phyloP scores from a whole-genome alignment of 495 filamentous ascomycete species.

The Xylaria cubensis region DNA sequence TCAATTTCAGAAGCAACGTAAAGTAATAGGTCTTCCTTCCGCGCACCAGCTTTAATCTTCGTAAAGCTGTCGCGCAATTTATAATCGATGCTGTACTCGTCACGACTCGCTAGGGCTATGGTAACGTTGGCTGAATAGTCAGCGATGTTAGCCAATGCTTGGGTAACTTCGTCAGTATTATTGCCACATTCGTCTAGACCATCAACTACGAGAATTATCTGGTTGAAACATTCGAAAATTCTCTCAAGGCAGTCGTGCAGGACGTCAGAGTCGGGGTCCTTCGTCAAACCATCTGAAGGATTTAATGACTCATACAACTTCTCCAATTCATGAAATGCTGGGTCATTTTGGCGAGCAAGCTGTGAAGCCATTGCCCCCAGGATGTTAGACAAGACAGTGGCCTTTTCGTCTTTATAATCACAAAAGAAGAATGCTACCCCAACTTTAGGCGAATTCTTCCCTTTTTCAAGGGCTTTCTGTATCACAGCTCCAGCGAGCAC shows the following conservation, averaged over 20 bases:
- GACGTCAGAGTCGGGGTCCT: not conserved
- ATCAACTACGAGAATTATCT: conserved; percentile 40
- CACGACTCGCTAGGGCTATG: conserved; percentile 37
- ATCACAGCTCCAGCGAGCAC: conserved; percentile 42
- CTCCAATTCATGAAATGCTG: conserved; percentile 38
- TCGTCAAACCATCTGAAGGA: conserved; percentile 8
- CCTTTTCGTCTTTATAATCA: conserved; percentile 44
- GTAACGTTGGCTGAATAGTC: conserved; percentile 34
- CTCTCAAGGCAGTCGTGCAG: conserved; percentile 31
- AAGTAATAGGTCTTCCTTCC: conserved; percentile 41
- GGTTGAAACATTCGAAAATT: conserved; percentile 33
- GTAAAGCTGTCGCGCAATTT: conserved; percentile 30
- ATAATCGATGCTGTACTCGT: conserved; percentile 33
- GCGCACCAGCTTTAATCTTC: conserved; percentile 40
- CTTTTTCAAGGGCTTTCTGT: conserved; percentile 25
- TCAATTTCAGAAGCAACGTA: conserved; percentile 47
- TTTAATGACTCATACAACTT: conserved; percentile 34
- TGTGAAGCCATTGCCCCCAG: conserved; percentile 44
- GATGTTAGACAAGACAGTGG: conserved; percentile 38
- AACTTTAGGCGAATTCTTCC: conserved; percentile 9
- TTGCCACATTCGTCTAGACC: conserved; percentile 42
- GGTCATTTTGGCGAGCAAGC: conserved; percentile 43
- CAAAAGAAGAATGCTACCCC: conserved; percentile 51
- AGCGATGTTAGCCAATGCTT: conserved; percentile 23
- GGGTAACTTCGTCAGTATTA: conserved; percentile 25